Evolutionary conservation across 2,329 filamentous ascomycete genomes (phyloP).

Genomic region (Alternaria postmessia): DNA sequence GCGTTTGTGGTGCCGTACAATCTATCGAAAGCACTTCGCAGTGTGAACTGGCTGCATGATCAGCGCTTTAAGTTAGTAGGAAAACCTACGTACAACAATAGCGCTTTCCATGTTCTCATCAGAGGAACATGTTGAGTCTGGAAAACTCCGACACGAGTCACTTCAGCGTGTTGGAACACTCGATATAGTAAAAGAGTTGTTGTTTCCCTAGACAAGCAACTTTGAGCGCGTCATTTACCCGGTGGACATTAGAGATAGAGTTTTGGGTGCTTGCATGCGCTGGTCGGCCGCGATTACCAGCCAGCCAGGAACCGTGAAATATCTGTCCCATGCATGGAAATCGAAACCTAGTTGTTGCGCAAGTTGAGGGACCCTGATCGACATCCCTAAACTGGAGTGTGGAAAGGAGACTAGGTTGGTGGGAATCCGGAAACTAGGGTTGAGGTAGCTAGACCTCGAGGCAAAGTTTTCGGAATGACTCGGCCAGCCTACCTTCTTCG

Average conservation of each 20-base stretch:
- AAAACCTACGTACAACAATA: no score
- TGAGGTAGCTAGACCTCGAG: not conserved
- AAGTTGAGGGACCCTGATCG: not conserved
- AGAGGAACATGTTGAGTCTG: no score
- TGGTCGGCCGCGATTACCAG: not conserved
- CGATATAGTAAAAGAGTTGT: not conserved
- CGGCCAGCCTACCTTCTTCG: not conserved
- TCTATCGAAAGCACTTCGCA: not conserved
- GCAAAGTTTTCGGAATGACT: not conserved
- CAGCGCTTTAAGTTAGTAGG: not conserved
- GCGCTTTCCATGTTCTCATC: not conserved
- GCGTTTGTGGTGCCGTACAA: no score
- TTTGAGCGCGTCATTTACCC: not conserved
- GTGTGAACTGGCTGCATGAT: not conserved
- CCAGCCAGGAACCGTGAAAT: not conserved
- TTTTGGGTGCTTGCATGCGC: conserved; percentile 1
- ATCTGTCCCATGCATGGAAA: not conserved
- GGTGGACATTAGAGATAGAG: not conserved
- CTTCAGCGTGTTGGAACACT: not conserved
- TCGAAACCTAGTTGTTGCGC: not conserved
- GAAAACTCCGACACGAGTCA: not conserved
- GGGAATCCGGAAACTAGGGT: not conserved
- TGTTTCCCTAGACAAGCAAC: not conserved
- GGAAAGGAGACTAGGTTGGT: not conserved
- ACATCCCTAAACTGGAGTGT: not conserved